phyloP scores from a whole-genome alignment of 2,329 filamentous ascomycete species.

The Exserohilum rostratum region DNA sequence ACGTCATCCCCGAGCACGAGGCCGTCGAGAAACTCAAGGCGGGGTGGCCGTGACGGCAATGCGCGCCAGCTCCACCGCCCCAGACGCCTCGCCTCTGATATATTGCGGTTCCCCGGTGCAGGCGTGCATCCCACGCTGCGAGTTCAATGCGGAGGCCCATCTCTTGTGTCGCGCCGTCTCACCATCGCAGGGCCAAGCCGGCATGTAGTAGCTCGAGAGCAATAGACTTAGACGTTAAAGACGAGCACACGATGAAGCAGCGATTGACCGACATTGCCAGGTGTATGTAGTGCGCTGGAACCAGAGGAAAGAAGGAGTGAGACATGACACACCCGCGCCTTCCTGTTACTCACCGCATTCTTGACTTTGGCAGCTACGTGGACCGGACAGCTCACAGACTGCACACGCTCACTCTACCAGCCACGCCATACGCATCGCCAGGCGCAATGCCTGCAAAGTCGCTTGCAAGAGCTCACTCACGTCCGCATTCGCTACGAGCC shows the following conservation, averaged over 20 bases:
- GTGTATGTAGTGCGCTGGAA: neutral
- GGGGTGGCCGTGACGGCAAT: constrained; percentile 42
- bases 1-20: constrained; percentile 53
- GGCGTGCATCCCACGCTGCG: too few species aligned
- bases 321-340: neutral
- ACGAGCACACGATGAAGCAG: neutral
- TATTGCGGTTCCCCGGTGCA: too few species aligned
- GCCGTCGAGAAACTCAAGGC: constrained; percentile 48
- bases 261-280: neutral
- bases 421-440: neutral
- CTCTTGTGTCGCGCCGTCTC: neutral
- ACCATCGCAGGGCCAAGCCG: neutral
- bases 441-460: neutral
- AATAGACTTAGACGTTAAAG: neutral
- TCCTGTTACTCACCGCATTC: neutral
- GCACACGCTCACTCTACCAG: neutral
- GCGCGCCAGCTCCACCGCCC: too few species aligned
- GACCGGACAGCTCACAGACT: neutral
- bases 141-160: too few species aligned
- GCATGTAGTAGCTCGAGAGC: neutral
- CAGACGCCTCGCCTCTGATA: too few species aligned
- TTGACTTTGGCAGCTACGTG: constrained; percentile 1
- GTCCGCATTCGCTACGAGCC: neutral
- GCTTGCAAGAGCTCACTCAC: neutral
- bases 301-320: neutral